Base-by-base conservation (phyloP, 2,329 filamentous ascomycete genomes). In the Dichotomopilus funicola region DNA sequence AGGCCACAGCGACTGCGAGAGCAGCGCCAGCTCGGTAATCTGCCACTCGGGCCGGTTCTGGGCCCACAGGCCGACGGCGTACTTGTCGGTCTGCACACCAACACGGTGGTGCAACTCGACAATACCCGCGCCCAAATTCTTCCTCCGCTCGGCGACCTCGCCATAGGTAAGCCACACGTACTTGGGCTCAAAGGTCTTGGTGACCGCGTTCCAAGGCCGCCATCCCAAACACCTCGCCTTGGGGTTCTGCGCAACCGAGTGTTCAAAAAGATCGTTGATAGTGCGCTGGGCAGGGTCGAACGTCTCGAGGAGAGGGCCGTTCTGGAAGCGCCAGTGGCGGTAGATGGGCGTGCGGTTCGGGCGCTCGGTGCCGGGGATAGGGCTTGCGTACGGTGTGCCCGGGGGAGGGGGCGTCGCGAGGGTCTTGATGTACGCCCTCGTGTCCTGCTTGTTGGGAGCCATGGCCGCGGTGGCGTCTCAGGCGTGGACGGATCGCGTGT, bases 31-130 rank as follows among this genome's bases (percentile, higher is more conserved):
- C 76, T 97, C 92, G 54, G 86, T 82, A 58, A 95, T 84, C 75
- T 95, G 89, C 90, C 89, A 95, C 72, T 95, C 89, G 0, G 89
- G 86, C 57, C 89, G 80, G 72, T 95, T 95, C 71, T 90, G 87
- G 66, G 88, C 89, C 89, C 89, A 95, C 49, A 95, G 72, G 27
- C 89, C 90, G 60, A 95, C 77, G 52, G 86, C 88, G 68, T 88
- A 87, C 67, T 87, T 85, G 48, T 78, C 73, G 4, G 78, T 81
- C 10, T 78, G 78, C 45, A 92, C 77, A 51, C 89, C 88, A 59
- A 83, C 76, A 64, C 83, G 78, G 68, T 86, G 80, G 71, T 95
- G 89, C 62, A 97, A 73, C 71, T 94, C 87, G 41, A 91, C 85
- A 48, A 97, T 72, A 56, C 92, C 94, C 41, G 86, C 87, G 61